Percentiles rank a stretch among this genome's conserved stretches.
Conservation (phyloP, 768 basidiomycete species). For the Tulasnella sp. region DNA sequence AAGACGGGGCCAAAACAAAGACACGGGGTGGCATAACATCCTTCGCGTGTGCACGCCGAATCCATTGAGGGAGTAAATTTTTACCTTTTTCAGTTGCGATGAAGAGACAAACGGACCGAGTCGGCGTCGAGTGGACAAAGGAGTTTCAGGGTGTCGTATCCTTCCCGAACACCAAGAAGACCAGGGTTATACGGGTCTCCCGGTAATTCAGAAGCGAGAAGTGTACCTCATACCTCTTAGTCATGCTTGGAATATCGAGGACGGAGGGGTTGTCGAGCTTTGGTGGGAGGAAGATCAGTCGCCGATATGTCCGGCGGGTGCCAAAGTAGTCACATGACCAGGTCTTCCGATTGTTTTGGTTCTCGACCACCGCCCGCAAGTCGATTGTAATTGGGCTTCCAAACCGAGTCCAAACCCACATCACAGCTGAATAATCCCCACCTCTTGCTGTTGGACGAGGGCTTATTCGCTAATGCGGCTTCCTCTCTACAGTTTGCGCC, state of each 20-base stretch:
- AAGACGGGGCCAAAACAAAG: not conserved
- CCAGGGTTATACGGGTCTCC: too few relatives aligned
- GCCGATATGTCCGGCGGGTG: not conserved
- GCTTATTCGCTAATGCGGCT: not conserved
- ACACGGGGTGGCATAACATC: not conserved
- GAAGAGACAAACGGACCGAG: slow-evolving; percentile 1
- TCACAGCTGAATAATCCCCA: not conserved
- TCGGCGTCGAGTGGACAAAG: not conserved
- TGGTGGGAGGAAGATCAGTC: not conserved
- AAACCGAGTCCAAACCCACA: not conserved
- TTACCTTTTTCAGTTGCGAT: not conserved
- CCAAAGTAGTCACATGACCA: not conserved
- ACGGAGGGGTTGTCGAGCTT: not conserved
- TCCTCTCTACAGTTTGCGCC: not conserved
- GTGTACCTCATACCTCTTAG: too few relatives aligned
- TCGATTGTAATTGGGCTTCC: not conserved
- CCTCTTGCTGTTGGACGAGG: not conserved
- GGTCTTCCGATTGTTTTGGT: not conserved
- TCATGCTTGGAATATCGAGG: too few relatives aligned
- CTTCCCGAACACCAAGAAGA: not conserved
- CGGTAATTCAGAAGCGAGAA: too few relatives aligned
- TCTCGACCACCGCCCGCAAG: not conserved
- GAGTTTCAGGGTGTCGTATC: not conserved
- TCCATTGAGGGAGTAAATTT: not conserved
- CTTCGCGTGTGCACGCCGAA: not conserved